Evolutionary conservation across 495 filamentous ascomycete species (phyloP).

Genomic region (Aspergillus avenaceus): DNA sequence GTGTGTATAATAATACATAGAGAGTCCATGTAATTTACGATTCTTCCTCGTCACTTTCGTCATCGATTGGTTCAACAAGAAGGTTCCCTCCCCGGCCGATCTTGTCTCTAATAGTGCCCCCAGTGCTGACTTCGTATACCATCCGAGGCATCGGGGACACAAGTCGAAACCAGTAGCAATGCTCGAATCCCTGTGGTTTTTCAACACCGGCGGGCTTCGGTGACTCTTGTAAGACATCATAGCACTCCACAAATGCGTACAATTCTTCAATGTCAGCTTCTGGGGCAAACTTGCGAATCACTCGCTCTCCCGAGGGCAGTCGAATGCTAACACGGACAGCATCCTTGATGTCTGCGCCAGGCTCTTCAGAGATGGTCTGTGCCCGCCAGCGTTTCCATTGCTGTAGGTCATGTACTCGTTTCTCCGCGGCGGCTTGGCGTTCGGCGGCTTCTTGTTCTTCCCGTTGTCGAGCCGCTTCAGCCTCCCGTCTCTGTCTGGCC

Average conservation of each 20-base stretch:
- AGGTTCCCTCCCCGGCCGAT: slow-evolving; percentile 85
- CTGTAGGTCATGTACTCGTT: slow-evolving; percentile 49
- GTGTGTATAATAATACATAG: slow-evolving; percentile 4
- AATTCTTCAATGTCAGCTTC: slow-evolving; percentile 75
- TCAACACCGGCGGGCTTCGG: slow-evolving; percentile 24
- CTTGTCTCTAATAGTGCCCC: slow-evolving; percentile 60
- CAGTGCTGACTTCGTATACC: slow-evolving; percentile 64
- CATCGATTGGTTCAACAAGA: slow-evolving; percentile 69
- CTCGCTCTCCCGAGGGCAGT: slow-evolving; percentile 64
- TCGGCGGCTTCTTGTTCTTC: slow-evolving; percentile 60
- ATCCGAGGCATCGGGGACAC: slow-evolving; percentile 78
- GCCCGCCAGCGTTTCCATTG: slow-evolving; percentile 84
- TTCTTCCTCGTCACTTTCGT: slow-evolving; percentile 52
- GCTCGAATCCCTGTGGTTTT: slow-evolving; percentile 66
- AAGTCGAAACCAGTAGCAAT: slow-evolving; percentile 76
- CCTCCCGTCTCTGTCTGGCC: slow-evolving; percentile 67
- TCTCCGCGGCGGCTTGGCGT: slow-evolving; percentile 59
- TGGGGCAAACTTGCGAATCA: slow-evolving; percentile 68
- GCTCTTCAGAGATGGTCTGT: slow-evolving; percentile 61
- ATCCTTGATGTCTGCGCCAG: slow-evolving; percentile 57
- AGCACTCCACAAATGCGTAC: slow-evolving; percentile 95
- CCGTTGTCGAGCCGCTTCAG: slow-evolving; percentile 61
- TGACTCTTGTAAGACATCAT: slow-evolving; percentile 54
- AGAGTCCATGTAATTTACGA: neutral
- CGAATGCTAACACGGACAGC: slow-evolving; percentile 78